Percentiles rank a stretch among this genome's conserved stretches.
phyloP scores from a whole-genome alignment of 2,329 filamentous ascomycete genomes.

The Didymella lethalis region DNA sequence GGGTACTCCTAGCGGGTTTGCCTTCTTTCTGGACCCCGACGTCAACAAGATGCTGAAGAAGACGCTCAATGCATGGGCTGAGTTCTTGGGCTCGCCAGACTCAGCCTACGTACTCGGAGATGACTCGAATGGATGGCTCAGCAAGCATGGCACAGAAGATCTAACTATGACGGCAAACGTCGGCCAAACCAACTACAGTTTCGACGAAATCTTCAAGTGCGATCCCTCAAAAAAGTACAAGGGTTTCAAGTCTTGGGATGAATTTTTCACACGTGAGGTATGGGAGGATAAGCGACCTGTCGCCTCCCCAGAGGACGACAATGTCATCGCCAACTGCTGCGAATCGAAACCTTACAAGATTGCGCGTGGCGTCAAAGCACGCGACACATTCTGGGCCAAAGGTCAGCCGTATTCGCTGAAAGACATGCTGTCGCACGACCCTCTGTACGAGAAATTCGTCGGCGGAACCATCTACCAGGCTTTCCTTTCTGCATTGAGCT shows the following conservation, averaged over 20 bases:
- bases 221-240: slow-evolving; percentile 63
- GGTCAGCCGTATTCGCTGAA: slow-evolving; percentile 71
- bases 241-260: slow-evolving; percentile 73
- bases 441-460: slow-evolving; percentile 62
- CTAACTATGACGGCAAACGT: slow-evolving; percentile 30
- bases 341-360: slow-evolving; percentile 68
- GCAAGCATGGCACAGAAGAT: slow-evolving; percentile 49
- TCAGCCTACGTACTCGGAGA: slow-evolving; percentile 51
- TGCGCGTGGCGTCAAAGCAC: slow-evolving; percentile 59
- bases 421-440: slow-evolving; percentile 69
- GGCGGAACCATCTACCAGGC: slow-evolving; percentile 75
- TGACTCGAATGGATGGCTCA: slow-evolving; percentile 53
- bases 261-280: slow-evolving; percentile 72
- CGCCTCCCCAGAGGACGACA: slow-evolving; percentile 62
- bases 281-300: slow-evolving; percentile 65
- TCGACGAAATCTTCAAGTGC: slow-evolving; percentile 69
- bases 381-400: slow-evolving; percentile 73
- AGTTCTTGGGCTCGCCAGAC: slow-evolving; percentile 44
- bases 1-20: slow-evolving; percentile 61
- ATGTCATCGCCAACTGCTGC: slow-evolving; percentile 68
- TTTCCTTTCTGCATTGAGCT: slow-evolving; percentile 71
- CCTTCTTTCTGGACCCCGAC: slow-evolving; percentile 61
- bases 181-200: slow-evolving; percentile 50
- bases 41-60: slow-evolving; percentile 63
- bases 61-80: slow-evolving; percentile 60